Evolutionary conservation across 2,329 filamentous ascomycete species (phyloP), one percentile per base, ranked within the genome.

Genomic region (Fusarium papillatum): DNA sequence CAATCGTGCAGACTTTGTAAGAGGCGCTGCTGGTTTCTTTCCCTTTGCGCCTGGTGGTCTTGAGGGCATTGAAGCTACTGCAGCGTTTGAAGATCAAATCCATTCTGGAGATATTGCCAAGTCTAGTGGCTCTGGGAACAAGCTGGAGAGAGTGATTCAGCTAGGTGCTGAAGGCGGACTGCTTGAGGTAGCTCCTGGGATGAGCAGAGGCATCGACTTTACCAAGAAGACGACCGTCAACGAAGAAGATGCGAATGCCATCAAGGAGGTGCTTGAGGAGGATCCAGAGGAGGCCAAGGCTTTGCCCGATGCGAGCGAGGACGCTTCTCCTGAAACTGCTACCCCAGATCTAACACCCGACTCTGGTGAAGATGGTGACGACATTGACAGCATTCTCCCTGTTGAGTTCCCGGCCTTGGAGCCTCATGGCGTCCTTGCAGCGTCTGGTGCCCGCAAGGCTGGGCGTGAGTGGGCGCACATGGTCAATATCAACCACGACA

Each of bases 401-500:
- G 91, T 98, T 31, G 97, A 99, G 81, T 99, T 98, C 79, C 96
- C 97, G 1, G 94, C 97, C 16, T 84, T 99, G 9, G 95, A 97
- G 77, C 95, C 97, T 13, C 94, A 93, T 81, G 93, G 93, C n/a
- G 90, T 92, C 26, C 90, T 98, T 36, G 90, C 94, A 24, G 87
- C 93, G 64, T 93, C 94, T 11, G 91, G 92, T 71, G 88, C 92
- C 72, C 94, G 93, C 80, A 94, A 94, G 80, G 92, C 92, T 46
- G 94, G 94, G 9, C 93, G 91, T 79, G 95, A 98, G 85, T 99
- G 97, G 96, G 97, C 97, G 64, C 97, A 99, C 85, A 98, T 99
- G 92, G 96, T 99, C 3, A 96, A 99, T 82, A 93, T 98, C 78
- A 96, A 96, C 80, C 92, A 95, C 71, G 95, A 96, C 64, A 97